Percentiles rank a stretch among this genome's conserved stretches.
Evolutionary conservation across 768 basidiomycete genomes (phyloP).

Genomic region (Phlegmacium glaucopus): DNA sequence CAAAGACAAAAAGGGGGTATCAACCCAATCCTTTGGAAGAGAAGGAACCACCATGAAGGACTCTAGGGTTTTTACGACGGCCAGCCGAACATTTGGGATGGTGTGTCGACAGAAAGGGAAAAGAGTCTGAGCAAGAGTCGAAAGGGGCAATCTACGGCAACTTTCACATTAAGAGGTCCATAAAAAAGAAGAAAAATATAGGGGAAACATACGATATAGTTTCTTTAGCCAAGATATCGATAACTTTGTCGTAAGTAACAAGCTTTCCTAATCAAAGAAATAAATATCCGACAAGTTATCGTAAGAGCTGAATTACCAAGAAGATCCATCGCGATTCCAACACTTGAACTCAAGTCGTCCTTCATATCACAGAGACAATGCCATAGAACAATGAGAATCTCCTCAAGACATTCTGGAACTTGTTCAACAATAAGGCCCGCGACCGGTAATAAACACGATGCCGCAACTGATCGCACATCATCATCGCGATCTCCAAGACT

Average conservation of each 20-base stretch:
- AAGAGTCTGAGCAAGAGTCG: slow-evolving; percentile 79
- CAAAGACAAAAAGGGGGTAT: slow-evolving; percentile 70
- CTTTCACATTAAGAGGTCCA: slow-evolving; percentile 2
- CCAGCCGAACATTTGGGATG: slow-evolving; percentile 86
- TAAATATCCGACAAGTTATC: not conserved
- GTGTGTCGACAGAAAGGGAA: slow-evolving; percentile 99
- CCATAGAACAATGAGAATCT: slow-evolving; percentile 86
- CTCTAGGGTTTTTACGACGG: slow-evolving; percentile 85
- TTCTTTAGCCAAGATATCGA: slow-evolving; percentile 66
- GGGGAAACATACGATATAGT: slow-evolving; percentile 62
- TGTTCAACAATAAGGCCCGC: slow-evolving; percentile 74
- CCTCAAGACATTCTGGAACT: slow-evolving; percentile 66
- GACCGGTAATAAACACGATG: slow-evolving; percentile 88
- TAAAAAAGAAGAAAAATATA: not conserved
- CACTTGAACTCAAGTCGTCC: slow-evolving; percentile 95
- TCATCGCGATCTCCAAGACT: slow-evolving; percentile 91
- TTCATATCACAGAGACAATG: slow-evolving; percentile 88
- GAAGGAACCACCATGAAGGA: slow-evolving; percentile 80
- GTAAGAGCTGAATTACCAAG: slow-evolving; percentile 53
- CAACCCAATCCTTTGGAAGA: slow-evolving; percentile 79
- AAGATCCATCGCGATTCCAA: slow-evolving; percentile 96
- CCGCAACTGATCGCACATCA: slow-evolving; percentile 94
- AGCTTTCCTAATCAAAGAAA: slow-evolving; percentile 59
- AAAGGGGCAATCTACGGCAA: slow-evolving; percentile 65
- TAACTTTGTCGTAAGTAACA: slow-evolving; percentile 76